Evolutionary conservation across 805 yeast species (phyloP), one percentile per base, ranked within the genome.

Genomic region (Wickerhamomyces silvicola): DNA sequence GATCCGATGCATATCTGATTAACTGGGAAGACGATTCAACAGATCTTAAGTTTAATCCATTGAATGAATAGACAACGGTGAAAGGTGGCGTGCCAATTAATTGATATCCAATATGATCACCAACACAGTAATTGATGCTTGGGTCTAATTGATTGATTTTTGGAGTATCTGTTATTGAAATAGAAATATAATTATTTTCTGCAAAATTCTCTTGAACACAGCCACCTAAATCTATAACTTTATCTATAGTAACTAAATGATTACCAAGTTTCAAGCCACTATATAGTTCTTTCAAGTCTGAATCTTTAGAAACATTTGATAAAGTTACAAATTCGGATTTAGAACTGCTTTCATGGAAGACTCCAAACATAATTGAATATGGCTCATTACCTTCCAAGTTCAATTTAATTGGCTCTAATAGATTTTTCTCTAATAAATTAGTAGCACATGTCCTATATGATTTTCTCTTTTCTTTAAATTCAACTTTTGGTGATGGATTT

Each of bases 21-120:
- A 78, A 74, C 29, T 66, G 69, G 3, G 71, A 54, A 3, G 65
- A 43, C 32, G 51, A 54, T 56, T 72, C 71, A 18, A 67, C 67
- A 0, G 92, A 79, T 38, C 65, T 71, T 42, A 80, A 76, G 21
- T 58, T 56, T 18, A 64, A 60, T 2, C 70, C 81, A 45, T 83
- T 79, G 60, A 90, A 88, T 18, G 69, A 69, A 53, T 92, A 92
- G 31, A 64, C 72, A 5, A 94, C 70, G 1, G 70, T 70, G 52
- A 86, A 86, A 14, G 96, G 96, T 0, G 94, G 74, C 4, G 72
- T 62, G 3, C 97, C 97, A 11, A 72, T 72, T 40, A 90, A 57
- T 39, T 79, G 72, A 51, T 84, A 84, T 1, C 81, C 68, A 17
- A 92, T 73, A 38, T 82, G 81, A 40, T 90, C 97, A 9, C 98